These are phyloP conservation scores for Fusarium stilboides DNA, from an alignment of 2,329 filamentous ascomycete genomes.

Conservation along the genomic window DNA sequence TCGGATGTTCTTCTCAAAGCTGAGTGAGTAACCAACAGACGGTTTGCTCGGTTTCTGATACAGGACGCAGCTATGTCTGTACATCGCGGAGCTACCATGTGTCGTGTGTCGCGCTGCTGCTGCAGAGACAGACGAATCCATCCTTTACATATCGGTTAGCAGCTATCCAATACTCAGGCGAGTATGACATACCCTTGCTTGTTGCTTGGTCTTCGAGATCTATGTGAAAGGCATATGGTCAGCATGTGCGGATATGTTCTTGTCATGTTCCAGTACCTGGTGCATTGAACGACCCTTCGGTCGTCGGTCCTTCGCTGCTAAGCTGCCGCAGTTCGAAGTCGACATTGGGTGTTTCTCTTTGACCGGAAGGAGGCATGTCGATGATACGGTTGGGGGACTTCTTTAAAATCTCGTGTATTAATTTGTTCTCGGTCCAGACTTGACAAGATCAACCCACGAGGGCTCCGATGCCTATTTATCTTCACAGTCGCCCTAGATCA, in stretches of 20 bases:
- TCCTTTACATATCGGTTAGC: background rate
- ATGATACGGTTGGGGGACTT: background rate
- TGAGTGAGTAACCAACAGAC: background rate
- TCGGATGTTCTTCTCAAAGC: background rate
- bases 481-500: background rate
- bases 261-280: background rate
- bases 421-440: background rate
- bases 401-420: background rate
- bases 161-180: background rate
- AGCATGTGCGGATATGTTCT: background rate
- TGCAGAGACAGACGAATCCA: background rate
- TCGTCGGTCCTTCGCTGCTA: background rate
- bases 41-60: background rate
- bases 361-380: slow-evolving; percentile 11
- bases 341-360: background rate
- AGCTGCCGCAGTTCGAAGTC: background rate
- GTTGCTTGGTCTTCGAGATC: slow-evolving; percentile 6
- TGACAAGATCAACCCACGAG: background rate
- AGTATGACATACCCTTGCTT: background rate
- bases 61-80: background rate
- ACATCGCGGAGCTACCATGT: slow-evolving; percentile 14
- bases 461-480: slow-evolving; percentile 24
- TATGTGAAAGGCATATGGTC: background rate
- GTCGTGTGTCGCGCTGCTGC: slow-evolving; percentile 13
- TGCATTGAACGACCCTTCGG: background rate